A percentile compares a stretch with the other conserved stretches of the same genome.
phyloP scores from a whole-genome alignment of 83 land plant genomes.

The Larix sibirica region DNA sequence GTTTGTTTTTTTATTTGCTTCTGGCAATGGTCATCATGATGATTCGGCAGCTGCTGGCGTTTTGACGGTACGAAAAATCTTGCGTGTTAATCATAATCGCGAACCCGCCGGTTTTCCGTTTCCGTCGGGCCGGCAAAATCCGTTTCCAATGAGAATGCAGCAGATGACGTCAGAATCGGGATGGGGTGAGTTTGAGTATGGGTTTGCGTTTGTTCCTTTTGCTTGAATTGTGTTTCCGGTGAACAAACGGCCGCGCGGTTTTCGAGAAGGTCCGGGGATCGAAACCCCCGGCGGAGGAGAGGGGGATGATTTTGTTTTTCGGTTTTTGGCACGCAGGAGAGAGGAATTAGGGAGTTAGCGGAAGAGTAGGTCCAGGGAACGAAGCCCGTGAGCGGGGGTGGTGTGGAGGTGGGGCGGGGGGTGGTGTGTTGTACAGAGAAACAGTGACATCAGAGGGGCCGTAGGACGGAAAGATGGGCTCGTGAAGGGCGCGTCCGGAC shows the following conservation, averaged over 20 bases:
- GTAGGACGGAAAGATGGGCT: not conserved
- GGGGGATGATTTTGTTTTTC: not conserved
- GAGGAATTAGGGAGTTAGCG: not conserved
- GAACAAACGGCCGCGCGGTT: not conserved
- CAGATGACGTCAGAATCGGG: not conserved
- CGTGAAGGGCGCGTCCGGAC: no score
- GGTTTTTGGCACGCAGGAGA: no score
- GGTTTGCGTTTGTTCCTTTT: not conserved
- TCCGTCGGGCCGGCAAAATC: not conserved
- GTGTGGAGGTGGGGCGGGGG: no score
- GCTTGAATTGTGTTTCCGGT: not conserved
- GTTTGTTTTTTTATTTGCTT: no score
- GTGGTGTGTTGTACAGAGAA: not conserved
- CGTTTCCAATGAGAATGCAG: not conserved
- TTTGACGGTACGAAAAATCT: slow-evolving; percentile 6
- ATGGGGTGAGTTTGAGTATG: no score
- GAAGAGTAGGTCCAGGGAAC: not conserved
- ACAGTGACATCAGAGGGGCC: slow-evolving; percentile 12
- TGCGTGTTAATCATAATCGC: not conserved
- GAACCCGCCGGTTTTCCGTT: not conserved
- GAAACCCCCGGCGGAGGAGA: not conserved
- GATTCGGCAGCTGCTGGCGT: no score
- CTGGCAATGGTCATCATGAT: no score
- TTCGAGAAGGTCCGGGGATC: not conserved
- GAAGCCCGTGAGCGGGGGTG: slow-evolving; percentile 10